Conservation (phyloP, 805 yeast genomes). For the Sungouiozyma ichnusensis region DNA sequence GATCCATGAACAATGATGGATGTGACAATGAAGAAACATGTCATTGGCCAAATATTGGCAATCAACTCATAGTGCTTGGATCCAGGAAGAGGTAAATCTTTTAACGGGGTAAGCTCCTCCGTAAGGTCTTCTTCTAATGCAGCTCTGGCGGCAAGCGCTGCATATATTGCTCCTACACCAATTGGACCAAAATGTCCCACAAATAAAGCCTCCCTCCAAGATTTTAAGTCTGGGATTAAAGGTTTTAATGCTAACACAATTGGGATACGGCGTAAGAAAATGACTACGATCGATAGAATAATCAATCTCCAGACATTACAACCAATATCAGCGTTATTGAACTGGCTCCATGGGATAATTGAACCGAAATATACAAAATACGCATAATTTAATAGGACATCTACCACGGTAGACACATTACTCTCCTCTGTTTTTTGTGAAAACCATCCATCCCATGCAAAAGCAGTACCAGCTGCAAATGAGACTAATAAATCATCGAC, state of each 20-base stretch:
- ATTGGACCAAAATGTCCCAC: conserved; percentile 96
- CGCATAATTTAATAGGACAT: conserved; percentile 68
- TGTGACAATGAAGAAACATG: conserved; percentile 66
- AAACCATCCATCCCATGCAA: conserved; percentile 90
- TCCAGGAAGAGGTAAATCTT: conserved; percentile 35
- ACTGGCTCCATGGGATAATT: conserved; percentile 78
- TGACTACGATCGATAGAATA: conserved; percentile 59
- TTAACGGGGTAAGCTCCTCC: conserved; percentile 47
- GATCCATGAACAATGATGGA: conserved; percentile 89
- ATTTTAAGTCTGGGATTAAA: conserved; percentile 72
- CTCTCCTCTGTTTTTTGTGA: conserved; percentile 73
- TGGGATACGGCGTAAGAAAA: conserved; percentile 73
- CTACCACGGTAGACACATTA: conserved; percentile 85
- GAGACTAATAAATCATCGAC: conserved; percentile 83
- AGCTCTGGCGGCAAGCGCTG: conserved; percentile 67
- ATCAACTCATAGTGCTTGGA: conserved; percentile 49
- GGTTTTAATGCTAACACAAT: conserved; percentile 68
- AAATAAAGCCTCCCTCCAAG: conserved; percentile 90
- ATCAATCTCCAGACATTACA: conserved; percentile 71
- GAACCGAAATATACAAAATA: conserved; percentile 88
- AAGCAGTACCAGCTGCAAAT: conserved; percentile 88
- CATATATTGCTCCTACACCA: conserved; percentile 89
- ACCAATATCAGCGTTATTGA: conserved; percentile 53
- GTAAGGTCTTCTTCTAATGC: conserved; percentile 48
- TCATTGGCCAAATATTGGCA: conserved; percentile 70